Evolutionary conservation across 2,329 filamentous ascomycete genomes (phyloP).

Genomic region (Fusarium sp.): DNA sequence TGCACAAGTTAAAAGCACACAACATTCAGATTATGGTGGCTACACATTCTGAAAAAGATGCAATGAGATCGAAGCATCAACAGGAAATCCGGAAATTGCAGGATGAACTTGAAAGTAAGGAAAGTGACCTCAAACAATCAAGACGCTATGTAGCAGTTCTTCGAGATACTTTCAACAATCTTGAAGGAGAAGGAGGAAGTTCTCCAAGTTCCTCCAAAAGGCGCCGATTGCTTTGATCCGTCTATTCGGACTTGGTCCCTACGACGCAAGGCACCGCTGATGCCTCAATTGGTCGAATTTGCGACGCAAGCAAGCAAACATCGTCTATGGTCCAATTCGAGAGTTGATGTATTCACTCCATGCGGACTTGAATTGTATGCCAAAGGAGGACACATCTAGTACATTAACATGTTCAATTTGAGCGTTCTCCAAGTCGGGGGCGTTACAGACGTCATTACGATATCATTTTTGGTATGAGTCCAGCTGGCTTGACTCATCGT

Average conservation of each 20-base stretch:
- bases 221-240: no score
- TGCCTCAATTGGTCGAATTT: no score
- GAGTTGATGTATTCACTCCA: neutral
- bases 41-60: no score
- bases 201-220: no score
- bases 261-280: no score
- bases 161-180: neutral
- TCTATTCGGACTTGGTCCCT: no score
- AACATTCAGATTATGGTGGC: no score
- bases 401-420: neutral
- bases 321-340: rapidly evolving
- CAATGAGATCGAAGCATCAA: no score
- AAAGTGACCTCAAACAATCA: neutral
- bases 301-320: neutral
- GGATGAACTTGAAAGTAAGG: neutral
- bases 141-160: neutral
- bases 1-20: no score
- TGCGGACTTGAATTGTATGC: neutral
- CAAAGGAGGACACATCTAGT: rapidly evolving
- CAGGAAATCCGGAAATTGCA: rapidly evolving
- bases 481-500: rapidly evolving
- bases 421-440: neutral
- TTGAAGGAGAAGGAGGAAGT: neutral
- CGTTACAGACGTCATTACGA: rapidly evolving
- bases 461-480: neutral